phyloP scores from a whole-genome alignment of 805 yeast genomes.

The Zygosaccharomyces rouxii region DNA sequence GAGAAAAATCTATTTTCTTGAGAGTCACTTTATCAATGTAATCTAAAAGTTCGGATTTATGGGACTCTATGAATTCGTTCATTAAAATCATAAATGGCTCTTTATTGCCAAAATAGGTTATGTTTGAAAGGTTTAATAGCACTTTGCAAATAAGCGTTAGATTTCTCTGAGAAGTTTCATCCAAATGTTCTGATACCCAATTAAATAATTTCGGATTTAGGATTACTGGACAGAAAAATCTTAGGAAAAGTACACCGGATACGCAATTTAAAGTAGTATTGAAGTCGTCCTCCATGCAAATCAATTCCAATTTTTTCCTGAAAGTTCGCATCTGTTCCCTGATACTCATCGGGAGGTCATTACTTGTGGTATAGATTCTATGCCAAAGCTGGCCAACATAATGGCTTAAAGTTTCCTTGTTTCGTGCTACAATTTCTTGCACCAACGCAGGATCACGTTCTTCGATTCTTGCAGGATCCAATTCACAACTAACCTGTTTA shows the following conservation, averaged over 20 bases:
- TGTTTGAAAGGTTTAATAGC: slow-evolving; percentile 71
- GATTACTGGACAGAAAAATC: slow-evolving; percentile 88
- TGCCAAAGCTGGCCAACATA: slow-evolving; percentile 63
- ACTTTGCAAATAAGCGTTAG: slow-evolving; percentile 78
- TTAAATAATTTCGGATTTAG: slow-evolving; percentile 84
- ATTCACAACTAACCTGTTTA: slow-evolving; percentile 59
- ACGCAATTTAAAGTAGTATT: slow-evolving; percentile 62
- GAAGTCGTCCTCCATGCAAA: slow-evolving; percentile 44
- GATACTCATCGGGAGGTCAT: slow-evolving; percentile 68
- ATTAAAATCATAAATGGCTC: slow-evolving; percentile 74
- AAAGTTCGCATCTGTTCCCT: slow-evolving; percentile 60
- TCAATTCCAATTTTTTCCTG: slow-evolving; percentile 57
- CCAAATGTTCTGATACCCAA: slow-evolving; percentile 64
- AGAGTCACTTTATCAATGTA: slow-evolving; percentile 73
- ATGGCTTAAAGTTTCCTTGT: slow-evolving; percentile 45
- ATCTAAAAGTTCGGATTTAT: slow-evolving; percentile 54
- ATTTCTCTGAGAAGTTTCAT: slow-evolving; percentile 69
- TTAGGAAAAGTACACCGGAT: slow-evolving; percentile 75
- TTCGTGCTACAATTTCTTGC: slow-evolving; percentile 43
- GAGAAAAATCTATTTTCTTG: slow-evolving; percentile 60
- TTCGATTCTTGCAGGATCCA: slow-evolving; percentile 64
- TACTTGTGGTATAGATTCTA: slow-evolving; percentile 57
- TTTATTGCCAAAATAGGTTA: slow-evolving; percentile 70
- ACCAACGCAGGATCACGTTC: slow-evolving; percentile 35
- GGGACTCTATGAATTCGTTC: slow-evolving; percentile 61